These are phyloP conservation scores for Odonthalia washingtoniensis DNA, from an alignment of 31 red algal species.

Conservation along the genomic window DNA sequence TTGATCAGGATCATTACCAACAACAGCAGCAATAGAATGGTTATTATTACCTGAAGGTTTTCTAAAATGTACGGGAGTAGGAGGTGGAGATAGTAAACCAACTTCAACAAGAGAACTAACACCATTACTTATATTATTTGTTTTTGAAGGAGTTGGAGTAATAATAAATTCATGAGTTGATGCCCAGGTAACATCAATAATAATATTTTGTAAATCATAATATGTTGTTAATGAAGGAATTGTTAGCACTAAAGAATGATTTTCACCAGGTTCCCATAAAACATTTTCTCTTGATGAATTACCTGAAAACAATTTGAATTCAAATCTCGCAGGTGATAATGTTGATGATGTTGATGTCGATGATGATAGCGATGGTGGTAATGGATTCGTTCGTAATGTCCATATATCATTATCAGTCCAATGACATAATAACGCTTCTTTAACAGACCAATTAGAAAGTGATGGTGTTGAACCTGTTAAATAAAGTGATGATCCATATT, in stretches of 20 bases:
- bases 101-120: not conserved
- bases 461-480: constrained; percentile 49
- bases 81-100: constrained; percentile 20
- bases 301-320: constrained; percentile 65
- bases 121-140: not conserved
- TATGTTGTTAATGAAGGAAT: not conserved
- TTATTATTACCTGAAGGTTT: too few relatives aligned
- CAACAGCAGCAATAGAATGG: too few relatives aligned
- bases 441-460: constrained; percentile 46
- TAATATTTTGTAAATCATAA: not conserved
- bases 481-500: constrained; percentile 36
- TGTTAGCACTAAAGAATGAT: constrained; percentile 52
- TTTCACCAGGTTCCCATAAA: constrained; percentile 52
- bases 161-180: not conserved
- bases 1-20: too few relatives aligned
- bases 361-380: too few relatives aligned
- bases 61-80: constrained; percentile 26
- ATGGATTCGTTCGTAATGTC: constrained; percentile 44
- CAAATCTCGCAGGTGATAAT: constrained; percentile 51
- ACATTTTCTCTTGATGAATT: constrained; percentile 31
- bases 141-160: not conserved
- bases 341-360: too few relatives aligned
- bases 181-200: not conserved
- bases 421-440: not conserved
- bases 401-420: constrained; percentile 59